Conservation (phyloP, 78 protist genomes). For the Corallochytrium limacisporum region DNA sequence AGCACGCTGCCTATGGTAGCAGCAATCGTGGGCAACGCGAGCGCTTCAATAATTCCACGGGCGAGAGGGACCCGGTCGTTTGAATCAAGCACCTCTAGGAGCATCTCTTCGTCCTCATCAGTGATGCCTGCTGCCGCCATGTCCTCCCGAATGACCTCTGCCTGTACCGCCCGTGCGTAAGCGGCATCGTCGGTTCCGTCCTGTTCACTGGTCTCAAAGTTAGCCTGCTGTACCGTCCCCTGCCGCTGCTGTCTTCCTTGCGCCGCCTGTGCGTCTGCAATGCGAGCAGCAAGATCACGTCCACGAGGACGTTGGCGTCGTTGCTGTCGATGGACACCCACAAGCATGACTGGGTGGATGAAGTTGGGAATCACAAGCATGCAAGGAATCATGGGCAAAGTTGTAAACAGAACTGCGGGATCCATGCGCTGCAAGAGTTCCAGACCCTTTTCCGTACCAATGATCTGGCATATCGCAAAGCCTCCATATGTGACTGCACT, state of each 20-base stretch:
- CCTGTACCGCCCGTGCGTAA: not conserved
- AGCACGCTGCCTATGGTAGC: not conserved
- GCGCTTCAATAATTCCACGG: not conserved
- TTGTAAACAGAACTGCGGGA: not conserved
- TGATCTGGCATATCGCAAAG: slow-evolving; percentile 4
- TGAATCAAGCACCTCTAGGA: not conserved
- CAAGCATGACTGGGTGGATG: not conserved
- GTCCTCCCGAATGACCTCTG: not conserved
- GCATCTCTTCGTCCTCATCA: not conserved
- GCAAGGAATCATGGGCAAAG: not conserved
- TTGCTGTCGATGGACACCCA: not conserved
- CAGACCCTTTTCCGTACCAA: not conserved
- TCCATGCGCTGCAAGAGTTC: not conserved
- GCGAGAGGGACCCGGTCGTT: not conserved
- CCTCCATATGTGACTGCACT: not conserved
- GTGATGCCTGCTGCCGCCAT: not conserved
- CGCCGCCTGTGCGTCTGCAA: not conserved
- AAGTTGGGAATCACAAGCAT: not conserved
- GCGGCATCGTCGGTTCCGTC: not conserved
- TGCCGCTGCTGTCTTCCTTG: not conserved
- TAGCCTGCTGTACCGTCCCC: not conserved
- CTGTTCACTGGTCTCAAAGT: not conserved
- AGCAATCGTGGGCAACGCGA: not conserved
- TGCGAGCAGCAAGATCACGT: too few species aligned
- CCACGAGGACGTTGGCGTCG: not conserved